Evolutionary conservation across 2,329 filamentous ascomycete genomes (phyloP).

Genomic region (Penicillium sp.): DNA sequence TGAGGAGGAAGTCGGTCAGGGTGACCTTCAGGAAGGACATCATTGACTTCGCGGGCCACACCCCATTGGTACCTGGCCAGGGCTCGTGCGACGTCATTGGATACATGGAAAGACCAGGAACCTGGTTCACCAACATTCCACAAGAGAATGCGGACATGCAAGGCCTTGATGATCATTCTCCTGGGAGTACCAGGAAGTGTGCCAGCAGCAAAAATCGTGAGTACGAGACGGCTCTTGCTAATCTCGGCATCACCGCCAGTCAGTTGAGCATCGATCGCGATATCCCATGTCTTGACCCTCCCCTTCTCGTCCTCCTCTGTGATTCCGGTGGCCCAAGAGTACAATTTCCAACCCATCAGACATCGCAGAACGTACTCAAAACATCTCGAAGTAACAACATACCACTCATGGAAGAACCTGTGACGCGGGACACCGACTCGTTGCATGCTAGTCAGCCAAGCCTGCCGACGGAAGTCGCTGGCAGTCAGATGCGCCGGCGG

Average conservation of each 20-base stretch:
- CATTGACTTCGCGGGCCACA: slow-evolving; percentile 63
- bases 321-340: slow-evolving; percentile 72
- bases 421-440: slow-evolving; percentile 88
- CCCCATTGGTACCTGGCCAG: slow-evolving; percentile 77
- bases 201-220: slow-evolving; percentile 82
- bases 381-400: slow-evolving; percentile 74
- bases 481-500: slow-evolving; percentile 60
- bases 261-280: slow-evolving; percentile 87
- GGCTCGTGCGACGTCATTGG: slow-evolving; percentile 67
- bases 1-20: slow-evolving; percentile 72
- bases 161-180: slow-evolving; percentile 82
- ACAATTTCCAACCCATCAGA: slow-evolving; percentile 69
- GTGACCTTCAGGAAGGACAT: slow-evolving; percentile 47
- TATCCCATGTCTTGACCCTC: slow-evolving; percentile 86
- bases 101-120: slow-evolving; percentile 60
- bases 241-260: slow-evolving; percentile 87
- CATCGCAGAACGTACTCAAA: slow-evolving; percentile 77
- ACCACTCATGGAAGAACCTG: slow-evolving; percentile 78
- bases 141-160: slow-evolving; percentile 84
- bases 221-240: slow-evolving; percentile 76
- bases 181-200: slow-evolving; percentile 79
- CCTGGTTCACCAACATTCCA: slow-evolving; percentile 70
- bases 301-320: slow-evolving; percentile 82
- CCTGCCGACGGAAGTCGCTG: slow-evolving; percentile 78
- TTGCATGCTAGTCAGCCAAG: slow-evolving; percentile 90